Conservation (phyloP, 257 asterid species). For the Nicotiana attenuata region DNA sequence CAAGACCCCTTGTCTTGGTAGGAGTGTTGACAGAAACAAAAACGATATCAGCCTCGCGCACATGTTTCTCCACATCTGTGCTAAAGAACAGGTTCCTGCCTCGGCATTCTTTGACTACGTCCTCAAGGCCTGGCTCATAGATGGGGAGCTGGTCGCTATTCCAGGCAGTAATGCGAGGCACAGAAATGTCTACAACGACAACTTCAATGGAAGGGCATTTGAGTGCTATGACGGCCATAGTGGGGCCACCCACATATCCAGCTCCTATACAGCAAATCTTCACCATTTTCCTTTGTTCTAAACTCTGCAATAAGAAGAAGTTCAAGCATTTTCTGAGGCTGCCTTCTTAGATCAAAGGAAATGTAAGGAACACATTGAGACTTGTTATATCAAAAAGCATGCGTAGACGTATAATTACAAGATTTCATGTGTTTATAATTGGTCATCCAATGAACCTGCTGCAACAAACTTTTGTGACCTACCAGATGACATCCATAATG, state of each 20-base stretch:
- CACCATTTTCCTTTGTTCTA: conserved; percentile 17
- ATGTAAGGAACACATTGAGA: neutral
- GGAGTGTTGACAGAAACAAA: conserved; percentile 61
- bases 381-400: neutral
- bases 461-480: neutral
- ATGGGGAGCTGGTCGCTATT: conserved; percentile 58
- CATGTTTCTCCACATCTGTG: conserved; percentile 46
- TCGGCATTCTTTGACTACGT: conserved; percentile 54
- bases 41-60: conserved; percentile 46
- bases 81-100: conserved; percentile 63
- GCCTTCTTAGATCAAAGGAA: neutral
- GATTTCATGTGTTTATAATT: neutral
- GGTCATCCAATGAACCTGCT: neutral
- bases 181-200: conserved; percentile 28
- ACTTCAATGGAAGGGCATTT: conserved; percentile 29
- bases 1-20: conserved; percentile 51
- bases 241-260: conserved; percentile 36
- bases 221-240: conserved; percentile 34
- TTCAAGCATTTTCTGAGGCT: neutral
- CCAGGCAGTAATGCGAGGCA: conserved; percentile 29
- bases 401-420: neutral
- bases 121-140: conserved; percentile 60
- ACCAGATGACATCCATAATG: neutral
- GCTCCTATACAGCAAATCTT: conserved; percentile 37
- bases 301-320: neutral